Conservation (phyloP, 2,329 filamentous ascomycete species). For the Verticillium zaregamsianum region DNA sequence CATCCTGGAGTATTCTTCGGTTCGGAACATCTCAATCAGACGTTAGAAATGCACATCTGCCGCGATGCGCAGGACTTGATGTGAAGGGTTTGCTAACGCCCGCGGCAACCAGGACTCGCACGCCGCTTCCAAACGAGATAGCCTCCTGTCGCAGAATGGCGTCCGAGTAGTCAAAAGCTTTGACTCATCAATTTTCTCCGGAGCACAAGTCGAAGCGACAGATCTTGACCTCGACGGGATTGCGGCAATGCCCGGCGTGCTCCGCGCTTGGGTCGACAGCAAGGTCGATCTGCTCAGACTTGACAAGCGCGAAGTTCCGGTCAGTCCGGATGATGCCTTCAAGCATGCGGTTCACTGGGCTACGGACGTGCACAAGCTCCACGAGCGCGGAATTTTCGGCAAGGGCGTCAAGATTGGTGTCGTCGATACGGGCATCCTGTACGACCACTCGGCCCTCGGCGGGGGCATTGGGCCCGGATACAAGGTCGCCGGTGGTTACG, state of each 20-base stretch:
- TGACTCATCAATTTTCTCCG: constrained; percentile 10
- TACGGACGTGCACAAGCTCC: constrained; percentile 14
- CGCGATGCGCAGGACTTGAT: too few species aligned
- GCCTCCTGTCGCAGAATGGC: constrained; percentile 1
- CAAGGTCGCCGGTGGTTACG: constrained; percentile 37
- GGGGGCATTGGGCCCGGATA: constrained; percentile 42
- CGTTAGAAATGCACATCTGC: too few species aligned
- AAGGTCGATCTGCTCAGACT: constrained; percentile 5
- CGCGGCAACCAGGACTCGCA: too few species aligned
- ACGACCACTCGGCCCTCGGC: constrained; percentile 29
- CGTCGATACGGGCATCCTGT: constrained; percentile 13
- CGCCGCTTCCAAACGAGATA: constrained; percentile 3
- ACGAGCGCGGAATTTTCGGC: constrained; percentile 11
- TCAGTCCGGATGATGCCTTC: not conserved
- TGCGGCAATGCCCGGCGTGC: constrained; percentile 4
- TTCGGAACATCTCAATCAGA: too few species aligned
- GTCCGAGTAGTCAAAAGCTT: constrained; percentile 7
- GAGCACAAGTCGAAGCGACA: constrained; percentile 8
- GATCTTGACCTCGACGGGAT: constrained; percentile 9
- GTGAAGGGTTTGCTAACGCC: too few species aligned
- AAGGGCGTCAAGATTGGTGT: constrained; percentile 15
- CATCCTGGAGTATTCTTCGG: too few species aligned
- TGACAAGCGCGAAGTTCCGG: constrained; percentile 2
- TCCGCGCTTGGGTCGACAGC: constrained; percentile 7
- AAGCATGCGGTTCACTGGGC: constrained; percentile 9